These are phyloP conservation scores for Clarireedia homoeocarpa DNA, from an alignment of 2,329 filamentous ascomycete species.

Conservation along the genomic window DNA sequence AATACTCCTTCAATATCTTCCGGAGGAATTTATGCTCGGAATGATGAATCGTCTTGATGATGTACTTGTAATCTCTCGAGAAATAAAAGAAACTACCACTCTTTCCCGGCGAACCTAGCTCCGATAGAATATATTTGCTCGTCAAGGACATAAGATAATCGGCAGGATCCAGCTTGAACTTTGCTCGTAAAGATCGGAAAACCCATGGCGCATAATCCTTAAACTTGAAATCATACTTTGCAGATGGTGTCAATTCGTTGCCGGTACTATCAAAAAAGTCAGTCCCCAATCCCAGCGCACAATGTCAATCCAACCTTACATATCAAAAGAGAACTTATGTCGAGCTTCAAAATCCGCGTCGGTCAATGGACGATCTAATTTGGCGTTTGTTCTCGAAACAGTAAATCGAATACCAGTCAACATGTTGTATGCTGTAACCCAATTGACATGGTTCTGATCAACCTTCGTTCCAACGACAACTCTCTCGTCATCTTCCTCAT, in stretches of 20 bases:
- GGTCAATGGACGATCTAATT: constrained; percentile 83
- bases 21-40: constrained; percentile 82
- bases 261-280: constrained; percentile 60
- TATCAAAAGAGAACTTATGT: constrained; percentile 98
- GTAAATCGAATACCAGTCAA: constrained; percentile 96
- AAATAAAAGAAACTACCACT: constrained; percentile 99
- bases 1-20: constrained; percentile 84
- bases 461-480: constrained; percentile 96
- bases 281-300: constrained; percentile 25
- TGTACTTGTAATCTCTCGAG: constrained; percentile 98
- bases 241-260: constrained; percentile 93
- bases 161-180: constrained; percentile 87
- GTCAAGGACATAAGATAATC: constrained; percentile 98
- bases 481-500: constrained; percentile 86
- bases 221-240: constrained; percentile 99
- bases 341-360: constrained; percentile 88
- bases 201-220: constrained; percentile 99
- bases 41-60: constrained; percentile 99
- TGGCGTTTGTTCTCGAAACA: constrained; percentile 92
- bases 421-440: constrained; percentile 99
- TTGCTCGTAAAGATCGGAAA: constrained; percentile 81
- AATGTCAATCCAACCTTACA: constrained; percentile 49
- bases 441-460: constrained; percentile 94
- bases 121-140: constrained; percentile 96
- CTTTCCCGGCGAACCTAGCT: constrained; percentile 93